Base-by-base conservation (phyloP, 140 eudicot species). In the Oenanthe javanica region DNA sequence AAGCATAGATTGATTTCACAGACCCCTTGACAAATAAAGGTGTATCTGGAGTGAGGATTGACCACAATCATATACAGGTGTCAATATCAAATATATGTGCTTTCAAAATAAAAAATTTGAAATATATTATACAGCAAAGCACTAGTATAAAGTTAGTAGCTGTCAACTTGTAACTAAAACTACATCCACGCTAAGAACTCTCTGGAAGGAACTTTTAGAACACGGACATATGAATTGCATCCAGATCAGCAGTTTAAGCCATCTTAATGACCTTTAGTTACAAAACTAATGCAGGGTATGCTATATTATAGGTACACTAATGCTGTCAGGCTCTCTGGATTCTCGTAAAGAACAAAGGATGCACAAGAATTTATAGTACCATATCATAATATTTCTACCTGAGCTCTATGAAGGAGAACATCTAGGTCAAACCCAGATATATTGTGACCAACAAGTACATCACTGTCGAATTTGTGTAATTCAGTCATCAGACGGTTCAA, bases 361-460 rank as follows among this genome's bases (percentile, higher is more conserved):
- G 6, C 21, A 73, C 21, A 9, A 73, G 6, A 43, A 9, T 5
- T 46, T n/a, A 21, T 10, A 19, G 13, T 72, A 46, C 55, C 43
- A 18, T 48, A 0, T 78, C 54, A 27, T 48, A 4, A 31, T 0
- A 78, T 43, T 64, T 70, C 75, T 55, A 95, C 98, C 97, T 96
- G 96, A 82, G 89, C 88, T 93, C 99, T 89, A 86, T 96, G 96
- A 51, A 96, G 96, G 75, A 96, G 98, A 77, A 93, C 91, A 84
- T 96, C 99, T 71, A 96, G 89, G 81, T 96, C 99, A 88, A 96
- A 96, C 80, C 99, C 99, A 77, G 99, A 96, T 79, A 96, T 96
- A 77, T 96, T 96, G 86, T 96, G 99, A 71, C 99, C 99, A 81
- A 96, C 97, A 84, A 96, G 95, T 86, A 96, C 89, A 84, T 96